phyloP scores from a whole-genome alignment of 1,139 yeast genomes.

The Geotrichum macrosporum region DNA sequence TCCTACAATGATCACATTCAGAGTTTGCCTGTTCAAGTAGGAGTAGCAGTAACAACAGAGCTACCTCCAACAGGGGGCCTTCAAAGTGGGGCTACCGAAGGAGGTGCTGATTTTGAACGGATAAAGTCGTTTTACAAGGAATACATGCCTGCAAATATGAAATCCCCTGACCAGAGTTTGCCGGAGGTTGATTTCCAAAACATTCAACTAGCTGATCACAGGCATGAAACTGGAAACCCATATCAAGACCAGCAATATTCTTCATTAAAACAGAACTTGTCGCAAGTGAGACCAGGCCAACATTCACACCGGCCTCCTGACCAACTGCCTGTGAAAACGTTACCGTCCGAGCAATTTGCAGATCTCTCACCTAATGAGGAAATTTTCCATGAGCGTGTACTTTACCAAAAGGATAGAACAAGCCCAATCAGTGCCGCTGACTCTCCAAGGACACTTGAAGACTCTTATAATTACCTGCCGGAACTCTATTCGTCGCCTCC shows the following conservation, averaged over 20 bases:
- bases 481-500: slow-evolving; percentile 5
- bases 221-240: background rate
- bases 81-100: background rate
- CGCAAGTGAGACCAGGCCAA: too few species aligned
- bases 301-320: too few species aligned
- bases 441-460: slow-evolving; percentile 3
- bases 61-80: background rate
- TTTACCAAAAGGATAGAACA: background rate
- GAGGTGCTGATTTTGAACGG: slow-evolving; percentile 30
- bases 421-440: background rate
- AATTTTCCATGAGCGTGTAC: too few species aligned
- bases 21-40: background rate
- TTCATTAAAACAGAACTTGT: too few species aligned
- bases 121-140: slow-evolving; percentile 35
- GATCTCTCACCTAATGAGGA: too few species aligned
- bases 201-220: background rate
- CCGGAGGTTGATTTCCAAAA: slow-evolving; percentile 6
- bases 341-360: too few species aligned
- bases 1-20: background rate
- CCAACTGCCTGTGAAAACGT: too few species aligned
- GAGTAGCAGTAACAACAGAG: background rate
- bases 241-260: too few species aligned
- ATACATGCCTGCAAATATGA: slow-evolving; percentile 29
- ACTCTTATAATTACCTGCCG: background rate
- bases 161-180: background rate